Evolutionary conservation across 2,329 filamentous ascomycete genomes (phyloP).

Genomic region (Fusarium concolor): DNA sequence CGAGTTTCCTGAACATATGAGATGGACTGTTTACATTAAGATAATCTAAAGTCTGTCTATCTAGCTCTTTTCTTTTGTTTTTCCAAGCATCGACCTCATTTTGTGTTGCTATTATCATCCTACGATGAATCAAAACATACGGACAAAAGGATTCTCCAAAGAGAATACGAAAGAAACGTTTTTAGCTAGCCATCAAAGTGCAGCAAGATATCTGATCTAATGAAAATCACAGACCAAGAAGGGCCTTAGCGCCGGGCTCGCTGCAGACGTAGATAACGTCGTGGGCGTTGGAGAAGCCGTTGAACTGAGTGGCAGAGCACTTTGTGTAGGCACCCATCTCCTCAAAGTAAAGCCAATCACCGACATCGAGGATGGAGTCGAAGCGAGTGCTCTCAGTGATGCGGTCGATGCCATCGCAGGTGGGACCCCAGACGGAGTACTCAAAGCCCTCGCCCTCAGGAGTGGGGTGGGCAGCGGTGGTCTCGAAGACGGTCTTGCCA

Average conservation of each 20-base stretch:
- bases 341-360: conserved; percentile 99
- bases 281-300: conserved; percentile 93
- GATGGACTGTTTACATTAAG: conserved; percentile 1
- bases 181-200: not conserved
- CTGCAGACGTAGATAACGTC: conserved; percentile 95
- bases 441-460: conserved; percentile 68
- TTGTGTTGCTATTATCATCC: not conserved
- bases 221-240: conserved; percentile 60
- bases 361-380: conserved; percentile 82
- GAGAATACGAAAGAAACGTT: conserved; percentile 38
- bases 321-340: conserved; percentile 99
- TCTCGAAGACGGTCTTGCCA: conserved; percentile 69
- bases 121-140: conserved; percentile 13
- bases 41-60: conserved; percentile 14
- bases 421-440: conserved; percentile 98
- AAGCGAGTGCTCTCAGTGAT: conserved; percentile 87
- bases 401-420: conserved; percentile 97
- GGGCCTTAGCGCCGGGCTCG: conserved; percentile 84
- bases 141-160: conserved; percentile 27
- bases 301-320: conserved; percentile 97
- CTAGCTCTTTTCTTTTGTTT: conserved; percentile 12
- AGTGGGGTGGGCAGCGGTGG: conserved; percentile 60
- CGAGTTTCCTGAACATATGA: not conserved
- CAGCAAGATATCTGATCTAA: not conserved
- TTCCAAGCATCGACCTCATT: not conserved